Base-by-base conservation (phyloP, 148 eudicot genomes). In the Diospyros kaki region DNA sequence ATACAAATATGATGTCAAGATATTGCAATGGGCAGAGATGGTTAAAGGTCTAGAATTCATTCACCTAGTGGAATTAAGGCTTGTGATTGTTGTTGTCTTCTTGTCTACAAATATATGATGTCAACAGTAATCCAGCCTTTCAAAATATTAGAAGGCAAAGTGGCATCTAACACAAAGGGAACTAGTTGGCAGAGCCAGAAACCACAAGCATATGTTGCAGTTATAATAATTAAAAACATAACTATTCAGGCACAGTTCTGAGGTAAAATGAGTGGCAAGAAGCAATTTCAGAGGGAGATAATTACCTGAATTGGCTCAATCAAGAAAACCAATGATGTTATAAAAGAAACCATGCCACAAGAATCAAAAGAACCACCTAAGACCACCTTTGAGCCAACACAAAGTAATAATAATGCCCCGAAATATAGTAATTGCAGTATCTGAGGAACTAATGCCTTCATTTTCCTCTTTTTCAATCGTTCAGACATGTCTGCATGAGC, bases 261-360 rank as follows among this genome's bases (percentile, higher is more conserved):
- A 44, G 58, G 45, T 17, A 50, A 63, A 45, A 44, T 38, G 43
- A 73, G 45, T 28, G 75, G 14, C 44, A 41, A 13, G 40, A 76
- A 46, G 69, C 53, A 7, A 18, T 8, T 71, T 38, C 9, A 41
- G 11, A 69, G 9, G 51, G n/a, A 80, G n/a, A 75, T 18, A 50
- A 73, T 69, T 79, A 95, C 99, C 97, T 92, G 97, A 81, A 95
- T 89, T 77, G 99, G 99, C 55, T 87, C 94, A 69, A 95, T 85
- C 78, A 95, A 79, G 79, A 90, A 88, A 63, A 88, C 84, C 88
- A 95, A 86, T 44, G 99, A 95, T 66, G 96, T 90, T 46, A 93
- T 51, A 76, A 95, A 95, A 55, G 99, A 88, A 71, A 89, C 82
- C 78, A 88, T 78, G 78, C 86, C 83, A 78, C 80, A 75, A 64